Conservation (phyloP, 257 asterid genomes). For the Scutellaria baicalensis region DNA sequence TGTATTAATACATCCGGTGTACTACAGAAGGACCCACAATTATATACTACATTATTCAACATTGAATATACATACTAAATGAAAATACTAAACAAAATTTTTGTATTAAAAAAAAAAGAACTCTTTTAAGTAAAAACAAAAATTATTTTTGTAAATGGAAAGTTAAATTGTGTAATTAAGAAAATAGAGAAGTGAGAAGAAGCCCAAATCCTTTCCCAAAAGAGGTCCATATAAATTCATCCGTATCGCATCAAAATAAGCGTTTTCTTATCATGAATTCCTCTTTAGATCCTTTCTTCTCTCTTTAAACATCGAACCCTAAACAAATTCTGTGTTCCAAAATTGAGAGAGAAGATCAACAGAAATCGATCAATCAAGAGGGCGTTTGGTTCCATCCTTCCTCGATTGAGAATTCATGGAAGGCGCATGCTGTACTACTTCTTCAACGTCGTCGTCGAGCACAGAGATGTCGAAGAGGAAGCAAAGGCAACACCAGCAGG, state of each 20-base stretch:
- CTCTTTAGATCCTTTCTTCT: neutral
- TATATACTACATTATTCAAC: too few species aligned
- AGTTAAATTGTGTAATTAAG: too few species aligned
- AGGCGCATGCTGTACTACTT: constrained; percentile 18
- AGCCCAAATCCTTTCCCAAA: neutral
- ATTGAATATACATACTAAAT: too few species aligned
- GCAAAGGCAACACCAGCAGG: constrained; percentile 32
- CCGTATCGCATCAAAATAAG: constrained; percentile 19
- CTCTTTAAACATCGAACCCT: neutral
- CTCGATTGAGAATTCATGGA: neutral
- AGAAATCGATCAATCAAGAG: neutral
- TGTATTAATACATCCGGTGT: too few species aligned
- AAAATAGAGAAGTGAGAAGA: too few species aligned
- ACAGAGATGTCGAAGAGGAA: constrained; percentile 44
- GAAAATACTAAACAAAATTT: too few species aligned
- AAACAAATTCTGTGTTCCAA: neutral
- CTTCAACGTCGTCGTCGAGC: constrained; percentile 8
- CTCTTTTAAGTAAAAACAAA: too few species aligned
- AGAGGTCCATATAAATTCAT: constrained; percentile 37
- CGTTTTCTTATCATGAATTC: constrained; percentile 19
- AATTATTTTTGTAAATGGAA: too few species aligned
- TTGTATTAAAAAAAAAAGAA: too few species aligned
- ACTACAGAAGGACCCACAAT: too few species aligned
- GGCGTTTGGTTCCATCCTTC: neutral
- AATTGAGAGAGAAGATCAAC: neutral